Evolutionary conservation across 495 filamentous ascomycete species (phyloP).

Genomic region (Parathielavia appendiculata): DNA sequence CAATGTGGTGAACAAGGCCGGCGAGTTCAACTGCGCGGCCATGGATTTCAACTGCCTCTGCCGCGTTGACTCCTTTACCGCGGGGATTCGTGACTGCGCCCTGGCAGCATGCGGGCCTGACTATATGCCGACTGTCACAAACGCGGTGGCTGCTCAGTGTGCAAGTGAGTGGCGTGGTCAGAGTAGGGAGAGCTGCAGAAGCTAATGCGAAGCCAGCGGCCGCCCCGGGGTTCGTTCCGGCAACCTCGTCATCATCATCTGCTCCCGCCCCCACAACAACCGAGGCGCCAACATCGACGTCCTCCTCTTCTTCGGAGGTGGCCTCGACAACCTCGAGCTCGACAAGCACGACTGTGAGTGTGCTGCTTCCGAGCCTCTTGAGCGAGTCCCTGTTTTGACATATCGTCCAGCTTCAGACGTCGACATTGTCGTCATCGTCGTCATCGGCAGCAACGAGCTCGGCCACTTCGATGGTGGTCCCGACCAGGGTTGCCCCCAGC

Average conservation of each 20-base stretch:
- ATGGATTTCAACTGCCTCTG: constrained; percentile 29
- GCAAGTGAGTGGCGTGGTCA: constrained; percentile 30
- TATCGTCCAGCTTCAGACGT: neutral
- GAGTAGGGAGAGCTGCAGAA: neutral
- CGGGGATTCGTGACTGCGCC: constrained; percentile 22
- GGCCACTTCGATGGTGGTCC: neutral
- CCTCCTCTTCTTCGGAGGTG: neutral
- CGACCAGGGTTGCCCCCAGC: constrained; percentile 14
- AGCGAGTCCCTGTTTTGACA: neutral
- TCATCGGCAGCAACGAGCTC: neutral
- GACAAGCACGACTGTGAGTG: constrained; percentile 4
- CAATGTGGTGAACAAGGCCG: constrained; percentile 10
- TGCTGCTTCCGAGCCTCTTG: too few relatives aligned
- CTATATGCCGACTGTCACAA: constrained; percentile 15
- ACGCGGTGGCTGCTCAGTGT: constrained; percentile 27
- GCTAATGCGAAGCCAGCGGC: constrained; percentile 19
- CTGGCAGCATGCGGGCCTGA: constrained; percentile 20
- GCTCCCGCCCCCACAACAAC: constrained; percentile 17
- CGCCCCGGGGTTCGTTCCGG: constrained; percentile 1
- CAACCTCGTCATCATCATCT: neutral
- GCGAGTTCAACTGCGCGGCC: constrained; percentile 19
- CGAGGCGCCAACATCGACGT: neutral
- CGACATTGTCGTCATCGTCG: neutral
- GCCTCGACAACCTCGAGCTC: neutral
- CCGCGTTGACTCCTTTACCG: constrained; percentile 18